phyloP scores from a whole-genome alignment of 805 yeast species.

The Kuraishia floccosa region DNA sequence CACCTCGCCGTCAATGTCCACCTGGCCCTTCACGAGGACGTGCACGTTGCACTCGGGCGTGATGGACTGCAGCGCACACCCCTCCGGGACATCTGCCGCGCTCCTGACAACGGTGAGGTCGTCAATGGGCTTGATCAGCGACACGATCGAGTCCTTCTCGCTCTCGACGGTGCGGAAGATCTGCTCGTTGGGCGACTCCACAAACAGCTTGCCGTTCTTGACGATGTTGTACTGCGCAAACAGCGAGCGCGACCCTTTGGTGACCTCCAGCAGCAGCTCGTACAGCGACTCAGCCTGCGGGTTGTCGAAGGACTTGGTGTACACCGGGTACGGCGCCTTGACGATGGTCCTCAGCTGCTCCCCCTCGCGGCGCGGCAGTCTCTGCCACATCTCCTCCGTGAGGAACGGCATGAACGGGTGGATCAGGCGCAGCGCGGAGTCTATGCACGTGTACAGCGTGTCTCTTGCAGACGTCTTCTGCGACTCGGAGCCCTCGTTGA shows the following conservation, averaged over 20 bases:
- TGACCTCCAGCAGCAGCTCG: conserved; percentile 74
- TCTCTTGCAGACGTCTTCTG: conserved; percentile 89
- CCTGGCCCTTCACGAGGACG: conserved; percentile 86
- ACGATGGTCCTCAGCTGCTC: conserved; percentile 65
- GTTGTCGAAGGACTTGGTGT: conserved; percentile 48
- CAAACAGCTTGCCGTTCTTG: conserved; percentile 78
- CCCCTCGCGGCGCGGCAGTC: conserved; percentile 77
- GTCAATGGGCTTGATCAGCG: conserved; percentile 86
- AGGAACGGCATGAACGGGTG: conserved; percentile 98
- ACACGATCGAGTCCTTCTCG: conserved; percentile 79
- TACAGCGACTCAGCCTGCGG: conserved; percentile 61
- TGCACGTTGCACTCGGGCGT: conserved; percentile 78
- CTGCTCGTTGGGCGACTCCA: conserved; percentile 50
- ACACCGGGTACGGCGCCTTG: conserved; percentile 71
- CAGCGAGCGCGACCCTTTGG: conserved; percentile 86
- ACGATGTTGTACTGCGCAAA: conserved; percentile 82
- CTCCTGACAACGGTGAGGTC: conserved; percentile 52
- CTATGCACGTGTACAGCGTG: conserved; percentile 87
- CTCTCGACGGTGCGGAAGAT: conserved; percentile 41
- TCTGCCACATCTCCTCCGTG: conserved; percentile 98
- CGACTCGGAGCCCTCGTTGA: conserved; percentile 78
- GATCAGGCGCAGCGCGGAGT: conserved; percentile 80
- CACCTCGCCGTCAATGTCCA: conserved; percentile 88
- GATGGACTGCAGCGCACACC: conserved; percentile 81
- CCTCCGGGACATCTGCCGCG: conserved; percentile 60